Evolutionary conservation across 352 stramenopile species (phyloP), one percentile per base, ranked within the genome.

Genomic region (Pythium dissotocum): DNA sequence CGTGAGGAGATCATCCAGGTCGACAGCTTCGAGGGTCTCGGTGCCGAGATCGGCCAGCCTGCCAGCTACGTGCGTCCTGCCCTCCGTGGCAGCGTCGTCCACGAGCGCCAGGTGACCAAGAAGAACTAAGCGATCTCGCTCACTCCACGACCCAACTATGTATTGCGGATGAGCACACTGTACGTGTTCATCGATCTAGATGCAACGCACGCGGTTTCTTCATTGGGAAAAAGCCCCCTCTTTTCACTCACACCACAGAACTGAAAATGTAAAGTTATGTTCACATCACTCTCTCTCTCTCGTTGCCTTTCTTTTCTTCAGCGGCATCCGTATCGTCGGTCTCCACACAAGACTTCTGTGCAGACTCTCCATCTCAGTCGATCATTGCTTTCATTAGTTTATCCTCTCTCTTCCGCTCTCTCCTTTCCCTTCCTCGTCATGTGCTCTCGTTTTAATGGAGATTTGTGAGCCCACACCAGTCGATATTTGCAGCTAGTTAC

Each of bases 1-100:
- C 91, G 97, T 42, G 96, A 99, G 85, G 72, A 94, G 26, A 97
- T 99, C 76, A 98, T 99, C 78, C 97, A 99, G 79, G 97, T 99
- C 52, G 85, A 98, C 80, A 88, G 75, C 51, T 98, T 98, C 71
- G 83, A 96, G 49, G 80, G 89, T 16, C 77, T 98, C 5, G 96
- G 94, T 32, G 77, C 82, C 6, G 88, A 97, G 66, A 85, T 90
- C 21, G 73, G 73, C 61, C 77, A 91, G 72, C 79, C 89, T n/a
- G 78, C 80, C 56, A 88, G 86, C 75, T 98, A 98, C 69, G 80
- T 97, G 14, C 82, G 96, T 65, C 96, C 96, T 0, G 96, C 83
- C 55, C 82, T 98, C 42, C 35, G 79, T 24, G 85, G 84, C 53
- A 97, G 65, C 65, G 71, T 73, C 40, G 58, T 77, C 44, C 67